Conservation (phyloP, 2,329 filamentous ascomycete genomes). For the Triangularia setosa region DNA sequence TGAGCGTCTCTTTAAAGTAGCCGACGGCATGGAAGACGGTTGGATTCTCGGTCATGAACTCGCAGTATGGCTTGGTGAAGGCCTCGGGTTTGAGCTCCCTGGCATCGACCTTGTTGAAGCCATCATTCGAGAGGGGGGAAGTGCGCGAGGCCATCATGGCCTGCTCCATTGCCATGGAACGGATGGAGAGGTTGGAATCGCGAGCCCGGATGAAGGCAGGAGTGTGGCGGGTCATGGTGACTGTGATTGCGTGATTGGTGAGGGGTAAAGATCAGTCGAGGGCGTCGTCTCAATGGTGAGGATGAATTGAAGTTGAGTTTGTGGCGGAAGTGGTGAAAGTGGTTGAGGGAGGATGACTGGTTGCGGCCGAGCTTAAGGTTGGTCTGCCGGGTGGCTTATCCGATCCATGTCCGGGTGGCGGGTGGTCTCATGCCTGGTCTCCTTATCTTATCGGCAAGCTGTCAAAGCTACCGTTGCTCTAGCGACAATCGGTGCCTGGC, state of each 20-base stretch:
- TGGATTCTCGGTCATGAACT: slow-evolving; percentile 85
- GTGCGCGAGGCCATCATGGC: slow-evolving; percentile 26
- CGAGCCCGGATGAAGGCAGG: slow-evolving; percentile 42
- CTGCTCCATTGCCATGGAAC: slow-evolving; percentile 36
- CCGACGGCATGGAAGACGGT: slow-evolving; percentile 89
- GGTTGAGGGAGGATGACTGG: not conserved
- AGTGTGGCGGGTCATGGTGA: slow-evolving; percentile 43
- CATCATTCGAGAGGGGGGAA: slow-evolving; percentile 2
- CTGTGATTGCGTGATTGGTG: not conserved
- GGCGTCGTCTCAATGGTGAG: not conserved
- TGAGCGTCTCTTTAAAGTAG: slow-evolving; percentile 70
- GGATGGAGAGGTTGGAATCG: slow-evolving; percentile 43
- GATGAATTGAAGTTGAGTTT: not conserved
- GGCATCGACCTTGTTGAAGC: slow-evolving; percentile 16
- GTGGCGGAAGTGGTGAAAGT: not conserved
- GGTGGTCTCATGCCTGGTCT: not conserved
- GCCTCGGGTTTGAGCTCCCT: slow-evolving; percentile 50
- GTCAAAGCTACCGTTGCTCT: not conserved
- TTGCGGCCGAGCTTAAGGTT: not conserved
- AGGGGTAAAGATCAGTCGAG: not conserved
- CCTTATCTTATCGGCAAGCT: not conserved
- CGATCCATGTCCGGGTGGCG: not conserved
- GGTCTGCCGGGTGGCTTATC: not conserved
- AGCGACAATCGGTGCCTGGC: slow-evolving; percentile 4
- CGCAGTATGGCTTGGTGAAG: slow-evolving; percentile 79